Percentiles rank a stretch among this genome's conserved stretches.
Evolutionary conservation across 495 filamentous ascomycete species (phyloP).

Genomic region (Pseudomonodictys pantanalensis): DNA sequence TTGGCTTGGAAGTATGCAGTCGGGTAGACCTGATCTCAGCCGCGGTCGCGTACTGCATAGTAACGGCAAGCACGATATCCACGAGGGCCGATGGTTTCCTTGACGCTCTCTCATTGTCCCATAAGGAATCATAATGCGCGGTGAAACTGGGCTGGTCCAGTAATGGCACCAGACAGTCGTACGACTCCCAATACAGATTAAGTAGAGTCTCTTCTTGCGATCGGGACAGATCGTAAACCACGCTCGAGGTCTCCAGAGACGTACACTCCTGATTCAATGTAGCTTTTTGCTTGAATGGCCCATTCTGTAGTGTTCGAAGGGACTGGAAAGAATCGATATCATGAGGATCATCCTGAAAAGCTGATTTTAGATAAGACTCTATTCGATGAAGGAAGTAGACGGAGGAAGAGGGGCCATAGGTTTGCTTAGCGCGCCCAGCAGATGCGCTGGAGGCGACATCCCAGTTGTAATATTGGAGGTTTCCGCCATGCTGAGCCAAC

Average conservation of each 20-base stretch:
- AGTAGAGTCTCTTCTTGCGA: conserved; percentile 52
- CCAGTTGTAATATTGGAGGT: conserved; percentile 31
- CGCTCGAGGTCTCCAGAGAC: conserved; percentile 1
- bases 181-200: conserved; percentile 50
- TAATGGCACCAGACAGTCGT: conserved; percentile 42
- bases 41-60: conserved; percentile 52
- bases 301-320: too few relatives aligned
- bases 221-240: conserved; percentile 25
- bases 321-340: conserved; percentile 10
- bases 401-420: conserved; percentile 40
- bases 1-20: too few relatives aligned
- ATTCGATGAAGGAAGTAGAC: conserved; percentile 39
- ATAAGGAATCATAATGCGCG: conserved; percentile 50
- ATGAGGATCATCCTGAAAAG: conserved; percentile 36
- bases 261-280: neutral
- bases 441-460: conserved; percentile 25
- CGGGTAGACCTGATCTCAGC: too few relatives aligned
- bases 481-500: conserved; percentile 3
- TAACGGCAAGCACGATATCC: conserved; percentile 55
- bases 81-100: conserved; percentile 53
- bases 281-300: too few relatives aligned
- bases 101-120: conserved; percentile 36
- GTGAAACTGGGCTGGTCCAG: conserved; percentile 51
- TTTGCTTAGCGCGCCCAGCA: conserved; percentile 20
- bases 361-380: conserved; percentile 36